Evolutionary conservation across 2,329 filamentous ascomycete genomes (phyloP).

Genomic region (Onygenales sp.): DNA sequence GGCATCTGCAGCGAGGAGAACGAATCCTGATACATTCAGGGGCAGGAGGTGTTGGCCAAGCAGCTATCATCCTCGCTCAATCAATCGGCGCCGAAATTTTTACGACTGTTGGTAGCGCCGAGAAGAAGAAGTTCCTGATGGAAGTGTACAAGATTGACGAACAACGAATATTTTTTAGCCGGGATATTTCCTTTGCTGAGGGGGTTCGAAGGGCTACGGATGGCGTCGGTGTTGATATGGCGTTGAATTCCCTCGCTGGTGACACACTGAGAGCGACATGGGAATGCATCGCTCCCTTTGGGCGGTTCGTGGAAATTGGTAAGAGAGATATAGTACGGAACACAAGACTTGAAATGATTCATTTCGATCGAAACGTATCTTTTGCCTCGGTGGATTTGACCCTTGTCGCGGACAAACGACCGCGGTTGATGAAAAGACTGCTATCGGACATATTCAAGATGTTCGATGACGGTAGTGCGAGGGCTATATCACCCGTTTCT

Average conservation of each 20-base stretch:
- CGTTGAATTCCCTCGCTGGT: conserved; percentile 11
- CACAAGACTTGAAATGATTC: conserved; percentile 30
- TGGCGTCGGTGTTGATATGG: conserved; percentile 9
- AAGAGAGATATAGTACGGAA: conserved; percentile 31
- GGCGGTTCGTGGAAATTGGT: conserved; percentile 35
- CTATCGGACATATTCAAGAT: not conserved
- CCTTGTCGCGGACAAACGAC: conserved; percentile 1
- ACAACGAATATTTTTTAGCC: conserved; percentile 6
- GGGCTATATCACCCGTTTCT: conserved; percentile 5
- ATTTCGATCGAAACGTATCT: conserved; percentile 30
- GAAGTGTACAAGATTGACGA: conserved; percentile 5
- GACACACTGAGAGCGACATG: conserved; percentile 8
- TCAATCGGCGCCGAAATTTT: conserved; percentile 11
- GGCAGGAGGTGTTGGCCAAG: conserved; percentile 11
- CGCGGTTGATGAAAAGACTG: conserved; percentile 2
- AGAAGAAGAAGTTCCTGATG: conserved; percentile 5
- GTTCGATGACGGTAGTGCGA: conserved; percentile 7
- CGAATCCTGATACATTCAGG: conserved; percentile 13
- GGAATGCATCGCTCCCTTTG: conserved; percentile 10
- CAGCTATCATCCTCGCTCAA: conserved; percentile 13
- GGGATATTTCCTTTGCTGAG: conserved; percentile 2
- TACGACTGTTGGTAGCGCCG: conserved; percentile 8
- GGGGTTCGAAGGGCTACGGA: not conserved
- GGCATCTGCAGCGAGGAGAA: conserved; percentile 7
- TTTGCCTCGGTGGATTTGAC: conserved; percentile 18